These are phyloP conservation scores for Diplodia sapinea DNA, from an alignment of 2,329 filamentous ascomycete species.

Conservation along the genomic window DNA sequence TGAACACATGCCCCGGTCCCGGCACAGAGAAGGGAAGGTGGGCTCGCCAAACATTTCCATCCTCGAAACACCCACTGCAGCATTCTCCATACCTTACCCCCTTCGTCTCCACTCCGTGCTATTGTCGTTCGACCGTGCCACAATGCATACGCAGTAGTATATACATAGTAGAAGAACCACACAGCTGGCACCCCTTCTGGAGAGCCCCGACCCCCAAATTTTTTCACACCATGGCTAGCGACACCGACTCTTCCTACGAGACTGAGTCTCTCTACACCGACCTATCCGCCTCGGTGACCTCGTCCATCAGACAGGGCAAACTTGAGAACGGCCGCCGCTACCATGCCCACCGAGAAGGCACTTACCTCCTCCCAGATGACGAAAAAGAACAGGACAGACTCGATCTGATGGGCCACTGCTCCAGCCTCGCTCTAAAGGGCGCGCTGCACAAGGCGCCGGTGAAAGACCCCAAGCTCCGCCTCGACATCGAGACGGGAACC, in stretches of 20 bases:
- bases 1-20: not conserved
- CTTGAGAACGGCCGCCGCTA: conserved; percentile 39
- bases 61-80: not conserved
- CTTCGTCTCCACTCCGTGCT: not conserved
- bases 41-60: not conserved
- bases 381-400: conserved; percentile 46
- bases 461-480: conserved; percentile 35
- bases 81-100: not conserved
- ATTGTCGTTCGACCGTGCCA: conserved; percentile 11
- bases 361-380: conserved; percentile 46
- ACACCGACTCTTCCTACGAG: conserved; percentile 8
- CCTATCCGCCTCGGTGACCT: conserved; percentile 11
- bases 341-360: conserved; percentile 46
- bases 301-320: conserved; percentile 1
- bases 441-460: conserved; percentile 46
- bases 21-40: not conserved
- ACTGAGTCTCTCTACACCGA: not conserved
- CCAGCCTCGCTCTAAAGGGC: conserved; percentile 43
- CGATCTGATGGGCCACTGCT: conserved; percentile 48
- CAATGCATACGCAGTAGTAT: not conserved
- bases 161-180: not conserved
- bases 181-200: not conserved
- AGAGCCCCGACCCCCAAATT: not conserved
- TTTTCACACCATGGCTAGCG: conserved; percentile 6
- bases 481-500: conserved; percentile 42